Base-by-base conservation (phyloP, 1,284 basidiomycete genomes). In the Rhodotorula sp. region DNA sequence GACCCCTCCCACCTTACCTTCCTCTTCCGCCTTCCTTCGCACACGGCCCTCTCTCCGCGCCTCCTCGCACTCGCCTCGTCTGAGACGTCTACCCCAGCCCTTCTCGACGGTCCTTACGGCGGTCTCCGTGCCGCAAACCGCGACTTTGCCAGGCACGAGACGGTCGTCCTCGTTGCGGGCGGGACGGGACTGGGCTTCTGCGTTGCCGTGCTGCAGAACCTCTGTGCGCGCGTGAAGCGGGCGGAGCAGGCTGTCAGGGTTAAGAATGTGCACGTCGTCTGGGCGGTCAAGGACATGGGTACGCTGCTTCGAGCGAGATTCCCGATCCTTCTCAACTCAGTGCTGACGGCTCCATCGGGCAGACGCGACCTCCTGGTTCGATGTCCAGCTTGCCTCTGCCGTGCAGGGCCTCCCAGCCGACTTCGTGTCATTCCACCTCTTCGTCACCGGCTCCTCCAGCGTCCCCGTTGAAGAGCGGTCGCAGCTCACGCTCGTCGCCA, bases 81-180 rank as follows among this genome's bases (percentile, higher is more conserved):
- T 8, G 29, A 64, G 2, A 58, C 67, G 13, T 59, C 61, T 12
- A 59, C 65, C 1, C 72, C 75, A 2, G 81, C 83, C 4, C 70
- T 82, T 27, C 68, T 84, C 32, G 84, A 84, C 65, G 83, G 83
- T 0, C 83, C 84, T 19, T 84, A 84, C 67, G 83, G 82, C 32
- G 82, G 82, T 2, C 62, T 82, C 25, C 32, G n/a, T 3, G 60
- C 60, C 22, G 27, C 48, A 6, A 77, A 80, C 59, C 79, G 77
- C 5, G 74, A 79, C n/a, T 61, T 83, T 53, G 66, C 75, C 44
- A 70, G 72, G 0, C 83, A 81, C 56, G 81, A 84, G 54, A 67
- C 77, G 5, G 80, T 83, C 19, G 68, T 82, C 22, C 75, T 85
- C 3, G 71, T 84, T 22, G 83, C 80, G 19, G 83, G 83, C 22